Conservation (phyloP, 768 basidiomycete species). For the Tubosaeta sp. region DNA sequence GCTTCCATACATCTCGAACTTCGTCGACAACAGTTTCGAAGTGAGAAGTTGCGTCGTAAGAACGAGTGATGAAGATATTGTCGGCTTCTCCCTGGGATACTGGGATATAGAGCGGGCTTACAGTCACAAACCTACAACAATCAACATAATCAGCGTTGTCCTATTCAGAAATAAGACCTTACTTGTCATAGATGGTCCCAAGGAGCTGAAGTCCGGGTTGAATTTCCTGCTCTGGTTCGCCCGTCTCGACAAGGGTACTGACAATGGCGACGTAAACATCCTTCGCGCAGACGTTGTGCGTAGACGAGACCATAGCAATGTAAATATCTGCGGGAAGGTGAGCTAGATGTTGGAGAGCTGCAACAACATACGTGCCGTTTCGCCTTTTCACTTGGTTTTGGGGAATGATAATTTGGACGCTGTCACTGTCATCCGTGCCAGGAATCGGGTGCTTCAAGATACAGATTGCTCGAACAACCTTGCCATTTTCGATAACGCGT, state of each 20-base stretch:
- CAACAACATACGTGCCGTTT: constrained; percentile 60
- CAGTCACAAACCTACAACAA: constrained; percentile 73
- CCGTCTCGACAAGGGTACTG: constrained; percentile 96
- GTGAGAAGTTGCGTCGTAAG: constrained; percentile 98
- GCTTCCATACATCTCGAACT: constrained; percentile 93
- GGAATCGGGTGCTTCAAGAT: constrained; percentile 98
- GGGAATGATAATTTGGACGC: constrained; percentile 95
- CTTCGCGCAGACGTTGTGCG: constrained; percentile 96
- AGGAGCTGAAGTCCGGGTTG: constrained; percentile 87
- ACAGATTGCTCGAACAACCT: constrained; percentile 96
- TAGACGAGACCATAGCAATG: constrained; percentile 94
- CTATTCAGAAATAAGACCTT: constrained; percentile 20
- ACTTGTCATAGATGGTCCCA: constrained; percentile 94
- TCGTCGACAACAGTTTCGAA: constrained; percentile 99
- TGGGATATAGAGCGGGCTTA: constrained; percentile 85
- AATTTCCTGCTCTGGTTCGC: constrained; percentile 88
- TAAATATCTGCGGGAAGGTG: constrained; percentile 75
- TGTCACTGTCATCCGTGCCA: constrained; percentile 93
- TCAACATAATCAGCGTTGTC: constrained; percentile 8
- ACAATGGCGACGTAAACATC: constrained; percentile 96
- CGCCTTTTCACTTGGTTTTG: constrained; percentile 94
- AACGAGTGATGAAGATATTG: constrained; percentile 95
- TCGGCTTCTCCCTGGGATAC: constrained; percentile 77
- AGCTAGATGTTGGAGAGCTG: constrained; percentile 1
- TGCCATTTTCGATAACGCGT: constrained; percentile 87